Evolutionary conservation across 1,284 basidiomycete species (phyloP).

Genomic region (Lignosus rhinocerotis): DNA sequence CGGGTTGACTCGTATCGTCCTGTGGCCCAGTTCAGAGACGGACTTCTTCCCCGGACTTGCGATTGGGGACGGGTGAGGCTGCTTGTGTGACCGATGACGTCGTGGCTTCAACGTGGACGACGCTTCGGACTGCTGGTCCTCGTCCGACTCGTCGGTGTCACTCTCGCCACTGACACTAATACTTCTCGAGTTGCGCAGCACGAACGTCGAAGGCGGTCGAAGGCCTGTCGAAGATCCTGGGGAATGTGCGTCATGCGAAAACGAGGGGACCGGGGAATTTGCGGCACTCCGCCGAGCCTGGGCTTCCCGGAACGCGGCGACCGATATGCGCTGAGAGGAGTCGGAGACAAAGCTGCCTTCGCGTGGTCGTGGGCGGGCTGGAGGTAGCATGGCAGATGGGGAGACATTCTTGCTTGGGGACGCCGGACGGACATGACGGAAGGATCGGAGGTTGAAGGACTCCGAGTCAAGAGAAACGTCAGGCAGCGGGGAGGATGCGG

Average conservation of each 20-base stretch:
- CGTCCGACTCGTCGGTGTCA: constrained; percentile 34
- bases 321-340: constrained; percentile 68
- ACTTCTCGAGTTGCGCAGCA: constrained; percentile 18
- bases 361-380: constrained; percentile 48
- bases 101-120: constrained; percentile 36
- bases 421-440: constrained; percentile 58
- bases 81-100: constrained; percentile 37
- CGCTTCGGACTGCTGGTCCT: constrained; percentile 38
- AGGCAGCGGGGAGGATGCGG: constrained; percentile 13
- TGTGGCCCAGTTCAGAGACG: constrained; percentile 34
- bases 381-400: constrained; percentile 32
- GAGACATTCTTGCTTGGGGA: constrained; percentile 27
- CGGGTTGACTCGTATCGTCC: constrained; percentile 6
- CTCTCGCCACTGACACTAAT: constrained; percentile 20
- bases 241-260: constrained; percentile 44
- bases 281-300: constrained; percentile 64
- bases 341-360: constrained; percentile 62
- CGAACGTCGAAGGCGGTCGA: constrained; percentile 21
- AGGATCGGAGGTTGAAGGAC: constrained; percentile 62
- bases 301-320: constrained; percentile 76
- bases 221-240: constrained; percentile 28
- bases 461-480: constrained; percentile 23
- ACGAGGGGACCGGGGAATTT: constrained; percentile 59
- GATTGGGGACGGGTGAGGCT: constrained; percentile 20
- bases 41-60: constrained; percentile 19